Evolutionary conservation across 495 filamentous ascomycete species (phyloP), one percentile per base, ranked within the genome.

Genomic region (Talaromyces borbonicus): DNA sequence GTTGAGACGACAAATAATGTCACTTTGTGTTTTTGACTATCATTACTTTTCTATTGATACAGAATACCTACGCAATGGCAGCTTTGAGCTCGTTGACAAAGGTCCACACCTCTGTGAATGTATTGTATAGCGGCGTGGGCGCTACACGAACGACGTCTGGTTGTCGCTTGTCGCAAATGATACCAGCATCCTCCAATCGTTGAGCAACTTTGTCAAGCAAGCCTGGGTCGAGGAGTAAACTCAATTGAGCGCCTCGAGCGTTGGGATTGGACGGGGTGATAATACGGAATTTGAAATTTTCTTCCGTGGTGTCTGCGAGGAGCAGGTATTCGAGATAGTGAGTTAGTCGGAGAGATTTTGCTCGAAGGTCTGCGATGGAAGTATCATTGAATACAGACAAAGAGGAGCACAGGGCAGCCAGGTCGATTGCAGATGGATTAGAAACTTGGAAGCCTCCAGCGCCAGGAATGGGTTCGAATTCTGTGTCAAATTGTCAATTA

Each of bases 121-220:
- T 80, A 65, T 95, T 96, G 61, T 95, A 98, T 40, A 97, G 55
- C 25, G 92, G 90, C 41, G 81, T 77, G 0, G 92, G 92, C n/a
- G 90, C 89, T 3, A 94, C 86, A n/a, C 92, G 73, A 8, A 98
- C 77, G 29, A 98, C 92, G 63, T 90, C 81, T n/a, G 92, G 92
- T 58, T 79, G 78, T 45, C 92, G 69, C 73, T 97, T 88, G 57
- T 97, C 92, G 35, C 90, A 83, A 29, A 98, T 75, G 14, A 95
- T 79, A 4, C 80, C 80, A 1, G 70, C 64, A 30, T 76, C 67
- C 55, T 92, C 79, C 39, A 98, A 59, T 32, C 66, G 70, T 33
- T 77, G 60, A 63, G 88, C 79, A 2, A 94, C 82, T 1, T 59
- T 52, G 43, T 86, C 80, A 51, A 96, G 66, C 43, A 93, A 56